Evolutionary conservation across 306 rosid genomes (phyloP), one percentile per base, ranked within the genome.

Genomic region (Cicer arietinum): DNA sequence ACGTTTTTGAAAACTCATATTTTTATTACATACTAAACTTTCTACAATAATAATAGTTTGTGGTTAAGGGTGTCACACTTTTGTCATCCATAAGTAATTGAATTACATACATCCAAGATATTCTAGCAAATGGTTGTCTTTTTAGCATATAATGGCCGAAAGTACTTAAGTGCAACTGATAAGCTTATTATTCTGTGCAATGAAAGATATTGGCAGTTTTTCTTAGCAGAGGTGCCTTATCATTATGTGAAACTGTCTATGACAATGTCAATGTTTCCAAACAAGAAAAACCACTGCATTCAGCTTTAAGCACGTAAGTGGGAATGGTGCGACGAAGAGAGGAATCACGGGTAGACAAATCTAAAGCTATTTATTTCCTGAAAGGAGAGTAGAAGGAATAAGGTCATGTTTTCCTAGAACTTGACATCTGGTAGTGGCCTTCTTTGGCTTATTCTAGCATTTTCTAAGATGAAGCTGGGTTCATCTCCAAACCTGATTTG

Each of bases 401-500:
- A 59, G 1, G 3, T 12, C 18, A 16, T 12, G 66, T 59, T 30
- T 35, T 35, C 66, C 66, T 59, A 35, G 44, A 43, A 59, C 5
- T 7, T 30, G 18, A 43, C 66, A 35, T 59, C 66, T 12, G 35
- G 44, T 12, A 3, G 43, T 35, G 18, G 66, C 12, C 10, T 59
- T 5, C 18, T 59, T 59, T 59, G 16, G 44, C 66, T 6, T 59
- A 59, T 30, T 59, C 71, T 20, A 40, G 7, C 40, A 35, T 67
- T 74, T 57, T 54, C 63, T 71, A 25, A 68, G 73, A 68, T 68
- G 51, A 42, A 64, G 53, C 53, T 69, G 76, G 22, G 42, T 53
- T 40, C 75, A 79, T 51, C 48, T 82, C 79, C 53, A 79, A 30
- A 40, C 66, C 83, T 17, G 77, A 71, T 62, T 47, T 59, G 47